Percentiles rank a stretch among this genome's conserved stretches.
Evolutionary conservation across 2,329 filamentous ascomycete genomes (phyloP).

Genomic region (Ceratocystiopsis sp.): DNA sequence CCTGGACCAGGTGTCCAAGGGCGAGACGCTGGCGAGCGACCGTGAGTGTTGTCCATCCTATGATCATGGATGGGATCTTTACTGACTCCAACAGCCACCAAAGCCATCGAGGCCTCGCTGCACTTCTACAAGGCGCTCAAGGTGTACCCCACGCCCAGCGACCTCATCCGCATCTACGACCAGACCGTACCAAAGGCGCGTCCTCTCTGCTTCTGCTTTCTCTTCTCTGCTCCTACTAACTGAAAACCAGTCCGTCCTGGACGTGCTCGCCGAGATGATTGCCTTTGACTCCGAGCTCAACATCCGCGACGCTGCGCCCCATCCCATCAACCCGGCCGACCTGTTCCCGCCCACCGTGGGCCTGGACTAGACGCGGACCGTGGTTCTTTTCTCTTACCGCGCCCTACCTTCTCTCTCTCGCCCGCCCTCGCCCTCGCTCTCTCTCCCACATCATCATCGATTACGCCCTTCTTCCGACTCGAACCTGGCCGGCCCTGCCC

Average conservation of each 20-base stretch:
- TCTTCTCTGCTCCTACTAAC: neutral
- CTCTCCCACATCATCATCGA: no score
- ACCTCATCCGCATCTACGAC: constrained; percentile 93
- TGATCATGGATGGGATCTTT: neutral
- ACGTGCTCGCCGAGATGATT: constrained; percentile 96
- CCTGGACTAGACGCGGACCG: constrained; percentile 5
- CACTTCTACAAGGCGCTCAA: constrained; percentile 98
- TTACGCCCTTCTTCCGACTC: no score
- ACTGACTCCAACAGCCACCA: constrained; percentile 31
- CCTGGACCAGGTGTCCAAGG: constrained; percentile 83
- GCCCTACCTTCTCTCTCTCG: no score
- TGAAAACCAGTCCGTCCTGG: constrained; percentile 58
- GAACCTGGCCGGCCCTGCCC: no score
- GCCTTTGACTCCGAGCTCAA: constrained; percentile 25
- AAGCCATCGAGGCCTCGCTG: constrained; percentile 67
- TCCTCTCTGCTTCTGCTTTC: no score
- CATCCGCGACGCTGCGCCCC: constrained; percentile 5
- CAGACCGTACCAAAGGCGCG: constrained; percentile 89
- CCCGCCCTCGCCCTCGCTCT: no score
- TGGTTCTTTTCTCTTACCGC: no score
- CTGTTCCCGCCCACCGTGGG: constrained; percentile 6
- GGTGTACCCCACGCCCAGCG: constrained; percentile 86
- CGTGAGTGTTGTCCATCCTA: constrained; percentile 35
- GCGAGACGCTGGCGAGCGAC: constrained; percentile 68
- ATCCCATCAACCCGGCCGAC: constrained; percentile 2